phyloP scores from a whole-genome alignment of 129 eudicot genomes.

The Helianthus tuberosus region DNA sequence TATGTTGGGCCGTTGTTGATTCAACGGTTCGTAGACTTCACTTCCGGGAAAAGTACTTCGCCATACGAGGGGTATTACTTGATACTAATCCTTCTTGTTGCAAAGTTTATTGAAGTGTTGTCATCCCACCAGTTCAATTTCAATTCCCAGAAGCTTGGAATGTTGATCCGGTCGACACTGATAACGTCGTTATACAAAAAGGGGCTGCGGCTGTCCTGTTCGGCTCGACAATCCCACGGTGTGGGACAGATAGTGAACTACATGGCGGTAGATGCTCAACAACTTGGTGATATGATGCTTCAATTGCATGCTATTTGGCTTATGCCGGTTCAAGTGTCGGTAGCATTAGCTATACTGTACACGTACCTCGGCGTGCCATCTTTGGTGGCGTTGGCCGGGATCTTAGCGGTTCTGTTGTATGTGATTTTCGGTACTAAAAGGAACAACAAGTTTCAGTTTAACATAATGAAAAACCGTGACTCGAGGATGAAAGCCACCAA shows the following conservation, averaged over 20 bases:
- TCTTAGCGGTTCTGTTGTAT: conserved; percentile 43
- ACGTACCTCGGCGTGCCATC: conserved; percentile 26
- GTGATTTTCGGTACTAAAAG: conserved; percentile 53
- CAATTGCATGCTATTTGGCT: conserved; percentile 75
- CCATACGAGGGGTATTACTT: conserved; percentile 86
- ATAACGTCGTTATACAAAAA: conserved; percentile 80
- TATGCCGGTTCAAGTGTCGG: conserved; percentile 67
- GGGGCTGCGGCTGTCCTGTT: conserved; percentile 76
- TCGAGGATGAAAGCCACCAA: conserved; percentile 86
- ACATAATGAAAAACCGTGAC: conserved; percentile 64
- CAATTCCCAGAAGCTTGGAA: conserved; percentile 77
- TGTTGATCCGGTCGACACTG: conserved; percentile 74
- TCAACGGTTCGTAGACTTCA: conserved; percentile 67
- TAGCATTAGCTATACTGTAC: conserved; percentile 59
- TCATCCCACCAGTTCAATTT: conserved; percentile 83
- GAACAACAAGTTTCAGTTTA: conserved; percentile 59
- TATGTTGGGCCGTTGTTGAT: conserved; percentile 80
- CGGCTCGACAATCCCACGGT: conserved; percentile 88
- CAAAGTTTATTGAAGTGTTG: conserved; percentile 75
- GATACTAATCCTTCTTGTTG: conserved; percentile 58
- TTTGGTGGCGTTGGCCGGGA: conserved; percentile 50
- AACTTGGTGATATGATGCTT: conserved; percentile 84
- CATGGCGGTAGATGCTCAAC: conserved; percentile 98
- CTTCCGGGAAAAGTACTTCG: conserved; percentile 53
- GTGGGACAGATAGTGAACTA: conserved; percentile 93